Evolutionary conservation across 2,329 filamentous ascomycete genomes (phyloP), one percentile per base, ranked within the genome.

Genomic region (Apiospora rasikravindrae): DNA sequence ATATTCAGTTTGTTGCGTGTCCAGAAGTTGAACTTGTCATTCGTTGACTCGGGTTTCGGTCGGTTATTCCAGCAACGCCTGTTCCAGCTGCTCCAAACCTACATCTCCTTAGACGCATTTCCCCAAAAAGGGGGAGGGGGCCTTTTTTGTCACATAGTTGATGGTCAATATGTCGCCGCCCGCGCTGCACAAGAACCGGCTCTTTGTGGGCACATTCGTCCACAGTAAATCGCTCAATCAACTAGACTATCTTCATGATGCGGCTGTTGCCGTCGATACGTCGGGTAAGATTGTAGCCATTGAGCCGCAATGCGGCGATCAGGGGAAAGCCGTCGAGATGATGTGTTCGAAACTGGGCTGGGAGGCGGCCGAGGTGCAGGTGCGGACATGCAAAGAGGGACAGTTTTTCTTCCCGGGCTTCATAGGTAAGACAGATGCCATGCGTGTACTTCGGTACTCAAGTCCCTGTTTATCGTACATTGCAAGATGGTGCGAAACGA

Each of bases 321-420:
- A 78, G 61, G 76, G 77, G 45, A 78, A 81, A 71, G 81, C 79
- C 2, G 76, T 80, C 69, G 74, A 80, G 2, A 78, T 77, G 49
- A 72, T 88, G 45, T 76, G 86, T 45, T 75, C 80, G n/a, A 75
- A 76, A 26, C 80, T 89, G 7, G 86, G 84, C 1, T 90, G 88
- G 88, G 72, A 74, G 1, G 73, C 71, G 1, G 77, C 77, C 8
- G 80, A 85, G 4, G 82, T 87, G 22, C 76, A 80, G 2, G 77
- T 88, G 13, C 77, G 80, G 14, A 76, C 74, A 2, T 78, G 78
- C 67, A 78, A 81, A 61, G 84, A 85, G 4, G 87, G 87, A 14
- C 88, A 93, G 71, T 96, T 96, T 84, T 95, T 94, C 85, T 96
- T 96, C 77, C 94, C 94, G 0, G 94, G 94, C 7, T 95, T 96